phyloP scores from a whole-genome alignment of 1,284 basidiomycete species.

The Ustilago crameri region DNA sequence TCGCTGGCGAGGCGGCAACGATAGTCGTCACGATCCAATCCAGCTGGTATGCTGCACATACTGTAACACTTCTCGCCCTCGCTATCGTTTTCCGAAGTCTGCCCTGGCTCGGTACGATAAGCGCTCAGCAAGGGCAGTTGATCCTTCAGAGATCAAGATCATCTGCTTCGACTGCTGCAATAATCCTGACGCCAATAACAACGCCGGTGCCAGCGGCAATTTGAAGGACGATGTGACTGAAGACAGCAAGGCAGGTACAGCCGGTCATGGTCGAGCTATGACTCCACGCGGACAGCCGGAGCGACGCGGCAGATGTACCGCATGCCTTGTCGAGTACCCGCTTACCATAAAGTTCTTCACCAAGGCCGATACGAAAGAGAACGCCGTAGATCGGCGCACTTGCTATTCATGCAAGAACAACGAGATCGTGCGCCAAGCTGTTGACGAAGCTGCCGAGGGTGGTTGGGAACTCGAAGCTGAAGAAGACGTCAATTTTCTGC shows the following conservation, averaged over 20 bases:
- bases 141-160: slow-evolving; percentile 1
- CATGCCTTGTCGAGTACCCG: slow-evolving; percentile 17
- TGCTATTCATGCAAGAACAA: slow-evolving; percentile 12
- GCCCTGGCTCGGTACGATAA: slow-evolving; percentile 7
- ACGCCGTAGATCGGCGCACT: background rate
- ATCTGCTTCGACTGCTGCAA: slow-evolving; percentile 20
- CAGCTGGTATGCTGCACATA: slow-evolving; percentile 4
- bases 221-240: background rate
- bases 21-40: background rate
- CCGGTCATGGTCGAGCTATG: background rate
- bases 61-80: slow-evolving; percentile 5
- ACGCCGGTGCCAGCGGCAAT: background rate
- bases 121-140: background rate
- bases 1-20: background rate
- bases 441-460: background rate
- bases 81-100: slow-evolving; percentile 5
- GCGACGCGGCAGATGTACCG: slow-evolving; percentile 4
- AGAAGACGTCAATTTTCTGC: background rate
- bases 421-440: background rate
- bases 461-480: background rate
- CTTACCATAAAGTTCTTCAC: slow-evolving; percentile 8
- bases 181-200: background rate
- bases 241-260: background rate
- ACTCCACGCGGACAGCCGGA: background rate
- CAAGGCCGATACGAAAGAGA: background rate